Conservation (phyloP, 129 eudicot genomes). For the Smallanthus sonchifolius region DNA sequence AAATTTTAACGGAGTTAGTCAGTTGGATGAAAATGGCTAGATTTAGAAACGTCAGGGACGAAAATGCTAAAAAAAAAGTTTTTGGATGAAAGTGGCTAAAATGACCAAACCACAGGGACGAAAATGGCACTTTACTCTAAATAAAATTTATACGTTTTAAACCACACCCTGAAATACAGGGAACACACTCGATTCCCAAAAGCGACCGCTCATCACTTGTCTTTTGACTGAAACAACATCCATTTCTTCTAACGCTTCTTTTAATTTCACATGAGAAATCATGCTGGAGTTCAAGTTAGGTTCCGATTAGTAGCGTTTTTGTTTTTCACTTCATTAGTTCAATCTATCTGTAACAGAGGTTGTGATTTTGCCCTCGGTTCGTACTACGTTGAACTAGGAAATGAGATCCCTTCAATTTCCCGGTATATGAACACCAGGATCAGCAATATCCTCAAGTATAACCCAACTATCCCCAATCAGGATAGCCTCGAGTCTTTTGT, state of each 20-base stretch:
- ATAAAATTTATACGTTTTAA: no score
- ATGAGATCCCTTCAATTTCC: constrained; percentile 36
- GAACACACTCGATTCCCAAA: no score
- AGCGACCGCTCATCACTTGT: no score
- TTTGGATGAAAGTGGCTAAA: no score
- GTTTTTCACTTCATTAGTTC: constrained; percentile 18
- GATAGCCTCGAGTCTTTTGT: constrained; percentile 19
- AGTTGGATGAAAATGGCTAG: no score
- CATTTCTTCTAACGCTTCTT: neutral
- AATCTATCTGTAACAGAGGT: constrained; percentile 50
- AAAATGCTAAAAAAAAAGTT: no score
- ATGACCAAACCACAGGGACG: no score
- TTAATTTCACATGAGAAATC: neutral
- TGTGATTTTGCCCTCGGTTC: constrained; percentile 66
- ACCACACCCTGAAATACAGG: no score
- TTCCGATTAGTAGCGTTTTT: constrained; percentile 1
- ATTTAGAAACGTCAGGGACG: no score
- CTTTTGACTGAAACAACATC: no score
- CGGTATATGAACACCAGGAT: neutral
- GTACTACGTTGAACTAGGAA: constrained; percentile 29
- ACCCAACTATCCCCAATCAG: constrained; percentile 37
- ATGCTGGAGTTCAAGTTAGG: neutral
- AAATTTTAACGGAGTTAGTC: no score
- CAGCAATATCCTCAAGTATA: constrained; percentile 27
- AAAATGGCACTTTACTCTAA: no score